Evolutionary conservation across 2,329 filamentous ascomycete species (phyloP).

Genomic region (Ophiobolus disseminans): DNA sequence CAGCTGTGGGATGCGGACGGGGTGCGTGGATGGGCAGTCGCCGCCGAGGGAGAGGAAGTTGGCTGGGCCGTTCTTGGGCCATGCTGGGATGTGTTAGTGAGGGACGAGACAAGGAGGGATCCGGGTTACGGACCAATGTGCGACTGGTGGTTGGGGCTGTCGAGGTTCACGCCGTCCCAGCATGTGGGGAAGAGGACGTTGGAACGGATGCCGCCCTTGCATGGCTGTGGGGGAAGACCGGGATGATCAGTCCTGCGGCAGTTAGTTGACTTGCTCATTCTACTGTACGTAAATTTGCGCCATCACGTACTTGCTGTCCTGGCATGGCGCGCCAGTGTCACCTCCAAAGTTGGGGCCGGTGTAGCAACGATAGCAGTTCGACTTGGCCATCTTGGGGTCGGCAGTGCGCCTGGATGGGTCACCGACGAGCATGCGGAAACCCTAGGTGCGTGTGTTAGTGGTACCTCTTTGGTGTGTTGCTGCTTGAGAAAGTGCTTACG

Average conservation of each 20-base stretch:
- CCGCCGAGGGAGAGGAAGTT: constrained; percentile 39
- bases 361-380: constrained; percentile 56
- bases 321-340: constrained; percentile 39
- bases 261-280: no score
- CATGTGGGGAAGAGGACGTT: constrained; percentile 38
- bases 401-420: constrained; percentile 37
- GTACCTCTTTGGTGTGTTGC: no score
- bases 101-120: no score
- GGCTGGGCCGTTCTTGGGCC: constrained; percentile 40
- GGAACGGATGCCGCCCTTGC: constrained; percentile 38
- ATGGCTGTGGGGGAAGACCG: constrained; percentile 23
- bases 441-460: no score
- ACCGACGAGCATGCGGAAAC: constrained; percentile 41
- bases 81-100: no score
- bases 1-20: constrained; percentile 56
- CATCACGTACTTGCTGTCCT: constrained; percentile 8
- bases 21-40: constrained; percentile 52
- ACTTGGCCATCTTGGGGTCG: constrained; percentile 20
- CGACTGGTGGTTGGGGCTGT: background rate
- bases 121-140: no score
- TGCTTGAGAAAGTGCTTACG: no score
- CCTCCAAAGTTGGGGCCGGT: constrained; percentile 53
- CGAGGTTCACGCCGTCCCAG: background rate
- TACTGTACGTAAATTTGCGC: no score
- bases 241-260: no score